Percentiles rank a stretch among this genome's conserved stretches.
Conservation (phyloP, 140 eudicot species). For the Bidens hawaiensis region DNA sequence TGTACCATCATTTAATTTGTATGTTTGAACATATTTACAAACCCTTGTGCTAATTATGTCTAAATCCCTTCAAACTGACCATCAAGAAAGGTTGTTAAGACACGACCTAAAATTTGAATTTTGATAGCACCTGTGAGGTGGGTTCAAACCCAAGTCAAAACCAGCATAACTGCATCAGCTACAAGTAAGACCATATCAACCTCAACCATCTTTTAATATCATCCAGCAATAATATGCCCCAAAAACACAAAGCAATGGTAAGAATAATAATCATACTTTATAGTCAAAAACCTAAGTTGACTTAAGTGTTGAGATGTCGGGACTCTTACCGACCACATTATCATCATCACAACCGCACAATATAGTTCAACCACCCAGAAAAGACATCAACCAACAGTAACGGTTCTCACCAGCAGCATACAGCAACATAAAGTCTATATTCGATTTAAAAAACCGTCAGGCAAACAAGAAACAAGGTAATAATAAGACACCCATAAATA, state of each 20-base stretch:
- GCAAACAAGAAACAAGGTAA: too few relatives aligned
- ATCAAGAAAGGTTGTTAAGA: too few relatives aligned
- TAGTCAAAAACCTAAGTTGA: slow-evolving; percentile 27
- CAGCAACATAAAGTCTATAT: slow-evolving; percentile 56
- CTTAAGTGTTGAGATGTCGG: slow-evolving; percentile 20
- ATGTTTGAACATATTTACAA: too few relatives aligned
- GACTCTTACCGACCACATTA: slow-evolving; percentile 44
- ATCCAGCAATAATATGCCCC: slow-evolving; percentile 38
- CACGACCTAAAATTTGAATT: neutral
- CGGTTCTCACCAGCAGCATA: slow-evolving; percentile 49
- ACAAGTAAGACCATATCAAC: slow-evolving; percentile 27
- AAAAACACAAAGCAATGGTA: slow-evolving; percentile 2
- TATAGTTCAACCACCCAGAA: slow-evolving; percentile 35
- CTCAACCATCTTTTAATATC: slow-evolving; percentile 34
- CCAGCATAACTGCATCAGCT: slow-evolving; percentile 32
- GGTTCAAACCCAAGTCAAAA: neutral
- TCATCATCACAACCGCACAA: slow-evolving; percentile 30
- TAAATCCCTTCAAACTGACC: too few relatives aligned
- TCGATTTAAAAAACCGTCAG: slow-evolving; percentile 26
- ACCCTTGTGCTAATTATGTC: too few relatives aligned
- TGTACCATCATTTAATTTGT: too few relatives aligned
- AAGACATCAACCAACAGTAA: slow-evolving; percentile 57
- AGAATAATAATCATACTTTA: neutral
- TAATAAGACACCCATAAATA: too few relatives aligned
- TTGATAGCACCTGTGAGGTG: neutral